These are phyloP conservation scores for Penicillium salamii DNA, from an alignment of 495 filamentous ascomycete genomes.

Conservation along the genomic window DNA sequence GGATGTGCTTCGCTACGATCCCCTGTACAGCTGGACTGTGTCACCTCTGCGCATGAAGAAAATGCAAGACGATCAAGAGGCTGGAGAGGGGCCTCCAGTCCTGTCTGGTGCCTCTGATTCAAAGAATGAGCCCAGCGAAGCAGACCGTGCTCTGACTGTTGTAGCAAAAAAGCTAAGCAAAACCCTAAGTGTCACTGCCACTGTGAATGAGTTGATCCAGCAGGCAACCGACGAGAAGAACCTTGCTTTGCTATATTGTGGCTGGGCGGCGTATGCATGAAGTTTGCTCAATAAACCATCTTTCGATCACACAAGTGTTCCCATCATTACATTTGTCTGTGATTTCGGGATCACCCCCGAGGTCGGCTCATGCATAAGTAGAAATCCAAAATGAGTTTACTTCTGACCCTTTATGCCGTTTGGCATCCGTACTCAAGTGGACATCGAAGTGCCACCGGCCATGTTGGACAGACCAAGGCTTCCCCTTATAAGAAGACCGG, in stretches of 20 bases:
- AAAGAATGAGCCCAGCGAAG: slow-evolving; percentile 80
- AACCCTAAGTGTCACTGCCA: slow-evolving; percentile 88
- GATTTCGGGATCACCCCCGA: too few species aligned
- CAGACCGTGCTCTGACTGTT: slow-evolving; percentile 84
- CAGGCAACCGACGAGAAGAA: slow-evolving; percentile 92
- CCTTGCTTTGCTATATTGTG: slow-evolving; percentile 85
- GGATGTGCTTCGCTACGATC: slow-evolving; percentile 93
- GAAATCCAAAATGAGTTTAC: too few species aligned
- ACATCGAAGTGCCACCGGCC: too few species aligned
- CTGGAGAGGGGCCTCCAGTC: slow-evolving; percentile 38
- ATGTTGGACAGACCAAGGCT: too few species aligned
- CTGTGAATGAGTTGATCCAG: slow-evolving; percentile 95
- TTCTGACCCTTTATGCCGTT: too few species aligned
- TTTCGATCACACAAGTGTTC: too few species aligned
- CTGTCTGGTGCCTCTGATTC: slow-evolving; percentile 32
- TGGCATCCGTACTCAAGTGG: too few species aligned
- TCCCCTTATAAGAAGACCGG: too few species aligned
- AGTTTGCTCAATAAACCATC: too few species aligned
- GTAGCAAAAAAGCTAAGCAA: slow-evolving; percentile 93
- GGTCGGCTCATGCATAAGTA: too few species aligned
- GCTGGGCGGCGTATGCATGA: slow-evolving; percentile 24
- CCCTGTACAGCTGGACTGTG: slow-evolving; percentile 91
- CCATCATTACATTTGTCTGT: too few species aligned
- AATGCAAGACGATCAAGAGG: slow-evolving; percentile 65
- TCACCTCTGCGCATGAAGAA: slow-evolving; percentile 81